Percentiles rank a stretch among this genome's conserved stretches.
phyloP scores from a whole-genome alignment of 495 filamentous ascomycete genomes.

The Penicillium taxi region DNA sequence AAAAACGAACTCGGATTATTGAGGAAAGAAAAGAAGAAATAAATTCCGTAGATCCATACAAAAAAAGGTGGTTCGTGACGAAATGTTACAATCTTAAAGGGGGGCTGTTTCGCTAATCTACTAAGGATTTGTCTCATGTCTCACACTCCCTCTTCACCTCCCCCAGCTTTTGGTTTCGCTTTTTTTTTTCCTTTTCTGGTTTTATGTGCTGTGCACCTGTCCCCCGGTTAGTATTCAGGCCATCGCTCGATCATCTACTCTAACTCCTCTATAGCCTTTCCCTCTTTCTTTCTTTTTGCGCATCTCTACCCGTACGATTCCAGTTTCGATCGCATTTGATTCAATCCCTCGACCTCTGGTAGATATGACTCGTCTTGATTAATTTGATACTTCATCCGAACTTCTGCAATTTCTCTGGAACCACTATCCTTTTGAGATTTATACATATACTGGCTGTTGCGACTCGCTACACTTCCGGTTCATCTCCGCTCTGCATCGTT shows the following conservation, averaged over 20 bases:
- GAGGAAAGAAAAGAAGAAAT: too few species aligned
- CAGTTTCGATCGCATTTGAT: background rate
- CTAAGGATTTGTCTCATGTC: constrained; percentile 11
- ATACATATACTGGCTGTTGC: too few species aligned
- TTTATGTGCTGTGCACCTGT: constrained; percentile 19
- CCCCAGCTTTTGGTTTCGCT: too few species aligned
- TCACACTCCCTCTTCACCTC: constrained; percentile 6
- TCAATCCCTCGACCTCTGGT: background rate
- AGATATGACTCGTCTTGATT: background rate
- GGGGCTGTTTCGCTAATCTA: too few species aligned
- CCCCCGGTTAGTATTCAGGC: constrained; percentile 2
- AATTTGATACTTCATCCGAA: too few species aligned
- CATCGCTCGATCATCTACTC: constrained; percentile 2
- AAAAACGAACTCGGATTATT: too few species aligned
- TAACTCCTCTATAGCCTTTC: background rate
- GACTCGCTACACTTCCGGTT: background rate
- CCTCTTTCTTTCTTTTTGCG: background rate
- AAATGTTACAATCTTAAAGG: constrained; percentile 5
- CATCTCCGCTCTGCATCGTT: background rate
- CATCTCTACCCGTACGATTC: background rate
- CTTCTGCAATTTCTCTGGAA: background rate
- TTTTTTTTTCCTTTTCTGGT: background rate
- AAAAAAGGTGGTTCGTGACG: too few species aligned
- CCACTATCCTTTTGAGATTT: background rate
- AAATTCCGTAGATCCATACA: too few species aligned